Base-by-base conservation (phyloP, 257 asterid genomes). In the Solanum verrucosum region DNA sequence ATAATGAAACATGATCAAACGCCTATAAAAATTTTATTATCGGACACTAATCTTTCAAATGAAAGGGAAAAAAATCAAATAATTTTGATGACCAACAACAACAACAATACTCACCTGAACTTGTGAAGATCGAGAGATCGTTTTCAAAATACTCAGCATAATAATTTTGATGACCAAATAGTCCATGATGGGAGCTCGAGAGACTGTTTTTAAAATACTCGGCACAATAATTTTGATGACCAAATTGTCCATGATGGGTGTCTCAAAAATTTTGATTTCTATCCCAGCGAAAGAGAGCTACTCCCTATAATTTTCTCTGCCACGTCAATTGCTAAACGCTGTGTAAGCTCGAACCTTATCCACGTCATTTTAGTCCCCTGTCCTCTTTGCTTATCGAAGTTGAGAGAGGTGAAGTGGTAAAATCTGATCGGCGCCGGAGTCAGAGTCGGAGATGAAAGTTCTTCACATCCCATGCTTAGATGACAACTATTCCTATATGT, bases 401-500 rank as follows among this genome's bases (percentile, higher is more conserved):
- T 44, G 35, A 77, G 23, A n/a, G 56, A 37, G 27, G 11, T 73
- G 34, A 42, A 78, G 33, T 46, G 85, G 68, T 44, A 81, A 9
- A 5, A 20, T 82, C 68, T 49, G 42, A 82, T 82, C 78, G 63
- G 67, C 33, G 35, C 65, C 72, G 31, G 72, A 63, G 71, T 65
- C 29, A 21, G 29, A 60, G 70, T 67, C 63, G 20, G 44, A 21
- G 84, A 94, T 95, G 98, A 95, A 92, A 94, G 93, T 95, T 86
- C 93, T 94, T 81, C 95, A 93, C 88, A 92, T 94, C 74, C 97
- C 95, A 29, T 94, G 96, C 90, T 87, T 94, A 87, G 95, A 93
- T 35, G 98, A 92, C 87, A 93, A 93, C 88, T 94, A 94, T 88
- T 91, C 96, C 72, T 94, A 94, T 93, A 75, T 94, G 98, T 94